Conservation (phyloP, 805 yeast species). For the Candida peoriensis region DNA sequence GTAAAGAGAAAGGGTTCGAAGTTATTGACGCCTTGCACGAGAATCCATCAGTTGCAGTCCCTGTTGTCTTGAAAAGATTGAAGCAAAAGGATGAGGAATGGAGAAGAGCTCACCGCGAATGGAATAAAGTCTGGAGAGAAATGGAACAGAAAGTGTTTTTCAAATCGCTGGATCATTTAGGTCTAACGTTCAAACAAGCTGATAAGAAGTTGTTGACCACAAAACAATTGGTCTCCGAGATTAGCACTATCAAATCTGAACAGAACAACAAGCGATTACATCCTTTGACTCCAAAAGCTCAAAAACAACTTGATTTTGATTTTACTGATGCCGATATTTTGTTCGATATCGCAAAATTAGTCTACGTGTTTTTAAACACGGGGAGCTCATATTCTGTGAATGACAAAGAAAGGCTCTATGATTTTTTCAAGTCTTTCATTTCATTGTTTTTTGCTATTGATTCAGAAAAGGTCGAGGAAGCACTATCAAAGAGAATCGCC, state of each 20-base stretch:
- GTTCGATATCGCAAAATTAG: conserved; percentile 65
- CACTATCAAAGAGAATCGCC: conserved; percentile 28
- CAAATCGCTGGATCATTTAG: conserved; percentile 92
- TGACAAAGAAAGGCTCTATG: conserved; percentile 74
- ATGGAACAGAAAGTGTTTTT: conserved; percentile 92
- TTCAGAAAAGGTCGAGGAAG: conserved; percentile 40
- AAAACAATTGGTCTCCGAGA: conserved; percentile 85
- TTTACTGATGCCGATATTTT: conserved; percentile 66
- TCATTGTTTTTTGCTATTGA: conserved; percentile 66
- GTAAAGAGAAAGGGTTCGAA: conserved; percentile 91
- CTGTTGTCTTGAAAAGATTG: conserved; percentile 84
- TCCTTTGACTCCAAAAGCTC: conserved; percentile 85
- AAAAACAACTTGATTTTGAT: conserved; percentile 58
- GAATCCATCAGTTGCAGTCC: conserved; percentile 92
- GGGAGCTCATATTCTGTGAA: conserved; percentile 70
- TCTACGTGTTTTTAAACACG: conserved; percentile 60
- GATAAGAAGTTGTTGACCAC: conserved; percentile 90
- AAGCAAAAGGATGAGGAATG: conserved; percentile 99
- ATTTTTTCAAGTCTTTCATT: conserved; percentile 65
- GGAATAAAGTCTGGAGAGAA: conserved; percentile 99
- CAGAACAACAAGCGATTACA: conserved; percentile 82
- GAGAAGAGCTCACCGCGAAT: conserved; percentile 96
- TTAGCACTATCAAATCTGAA: conserved; percentile 87
- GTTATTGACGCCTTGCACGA: conserved; percentile 95
- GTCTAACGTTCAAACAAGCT: conserved; percentile 93